These are phyloP conservation scores for Diaporthe helianthi DNA, from an alignment of 2,329 filamentous ascomycete genomes.

Conservation along the genomic window DNA sequence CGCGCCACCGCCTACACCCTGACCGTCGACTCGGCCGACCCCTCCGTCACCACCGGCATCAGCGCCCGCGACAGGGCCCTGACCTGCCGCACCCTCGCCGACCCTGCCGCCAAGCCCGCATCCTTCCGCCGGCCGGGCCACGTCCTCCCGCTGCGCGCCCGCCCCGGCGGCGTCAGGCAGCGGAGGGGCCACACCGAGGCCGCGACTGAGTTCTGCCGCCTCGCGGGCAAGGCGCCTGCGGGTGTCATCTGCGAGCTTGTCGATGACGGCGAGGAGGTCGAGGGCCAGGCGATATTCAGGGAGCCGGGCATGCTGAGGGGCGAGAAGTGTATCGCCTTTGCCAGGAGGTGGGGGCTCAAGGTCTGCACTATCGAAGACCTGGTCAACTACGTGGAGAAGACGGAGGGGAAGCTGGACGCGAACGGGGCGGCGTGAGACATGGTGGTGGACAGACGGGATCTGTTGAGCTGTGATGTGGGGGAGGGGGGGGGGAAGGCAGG, in stretches of 20 bases:
- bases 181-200: conserved; percentile 92
- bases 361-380: conserved; percentile 96
- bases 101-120: conserved; percentile 60
- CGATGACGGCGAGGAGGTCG: conserved; percentile 78
- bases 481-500: background rate
- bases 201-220: conserved; percentile 84
- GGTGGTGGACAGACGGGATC: background rate
- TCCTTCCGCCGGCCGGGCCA: conserved; percentile 87
- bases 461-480: background rate
- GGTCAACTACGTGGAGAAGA: conserved; percentile 79
- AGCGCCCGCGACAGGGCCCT: conserved; percentile 85
- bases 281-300: conserved; percentile 68
- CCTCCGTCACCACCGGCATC: conserved; percentile 85
- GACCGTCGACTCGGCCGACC: conserved; percentile 79
- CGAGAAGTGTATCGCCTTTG: conserved; percentile 88
- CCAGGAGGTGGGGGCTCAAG: conserved; percentile 84
- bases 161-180: conserved; percentile 80
- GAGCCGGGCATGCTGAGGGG: conserved; percentile 90
- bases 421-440: conserved; percentile 47
- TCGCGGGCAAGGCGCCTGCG: conserved; percentile 79
- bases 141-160: conserved; percentile 83
- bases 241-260: conserved; percentile 93
- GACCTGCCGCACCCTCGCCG: conserved; percentile 80
- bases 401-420: conserved; percentile 65
- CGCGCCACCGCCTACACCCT: conserved; percentile 94